phyloP scores from a whole-genome alignment of 345 rosid genomes.

The Carallia brachiata region DNA sequence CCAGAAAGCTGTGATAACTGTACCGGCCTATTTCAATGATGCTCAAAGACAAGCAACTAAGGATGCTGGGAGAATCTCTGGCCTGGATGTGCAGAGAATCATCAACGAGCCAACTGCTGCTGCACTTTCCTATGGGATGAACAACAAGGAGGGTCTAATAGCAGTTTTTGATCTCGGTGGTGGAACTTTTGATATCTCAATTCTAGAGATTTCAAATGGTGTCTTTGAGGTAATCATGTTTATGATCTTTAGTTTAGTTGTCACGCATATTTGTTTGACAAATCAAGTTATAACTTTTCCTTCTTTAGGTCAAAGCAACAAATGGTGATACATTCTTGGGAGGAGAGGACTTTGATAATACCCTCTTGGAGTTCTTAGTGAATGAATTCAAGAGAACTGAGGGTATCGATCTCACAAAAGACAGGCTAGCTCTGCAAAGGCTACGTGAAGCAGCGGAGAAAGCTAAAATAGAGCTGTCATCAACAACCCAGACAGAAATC shows the following conservation, averaged over 20 bases:
- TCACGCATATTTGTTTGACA: background rate
- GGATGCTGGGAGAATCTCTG: slow-evolving; percentile 40
- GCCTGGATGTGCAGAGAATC: slow-evolving; percentile 37
- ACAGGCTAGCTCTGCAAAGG: slow-evolving; percentile 37
- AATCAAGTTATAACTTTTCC: background rate
- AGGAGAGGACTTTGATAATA: slow-evolving; percentile 40
- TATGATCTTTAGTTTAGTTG: background rate
- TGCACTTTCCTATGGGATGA: slow-evolving; percentile 38
- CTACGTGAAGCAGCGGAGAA: slow-evolving; percentile 42
- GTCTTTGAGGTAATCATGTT: slow-evolving; percentile 31
- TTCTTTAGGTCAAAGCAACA: slow-evolving; percentile 36
- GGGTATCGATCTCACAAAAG: slow-evolving; percentile 34
- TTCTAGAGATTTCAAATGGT: slow-evolving; percentile 39
- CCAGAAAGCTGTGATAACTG: slow-evolving; percentile 36
- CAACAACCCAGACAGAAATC: slow-evolving; percentile 37
- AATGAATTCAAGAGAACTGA: slow-evolving; percentile 32
- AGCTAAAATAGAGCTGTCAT: slow-evolving; percentile 41
- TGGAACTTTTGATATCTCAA: slow-evolving; percentile 36
- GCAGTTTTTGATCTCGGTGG: slow-evolving; percentile 42
- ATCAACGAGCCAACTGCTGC: slow-evolving; percentile 45
- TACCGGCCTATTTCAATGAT: slow-evolving; percentile 42
- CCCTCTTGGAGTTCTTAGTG: slow-evolving; percentile 30
- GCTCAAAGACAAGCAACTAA: slow-evolving; percentile 42
- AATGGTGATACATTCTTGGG: slow-evolving; percentile 41
- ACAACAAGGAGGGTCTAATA: slow-evolving; percentile 39